Base-by-base conservation (phyloP, 495 filamentous ascomycete genomes). In the Xylaria nigripes region DNA sequence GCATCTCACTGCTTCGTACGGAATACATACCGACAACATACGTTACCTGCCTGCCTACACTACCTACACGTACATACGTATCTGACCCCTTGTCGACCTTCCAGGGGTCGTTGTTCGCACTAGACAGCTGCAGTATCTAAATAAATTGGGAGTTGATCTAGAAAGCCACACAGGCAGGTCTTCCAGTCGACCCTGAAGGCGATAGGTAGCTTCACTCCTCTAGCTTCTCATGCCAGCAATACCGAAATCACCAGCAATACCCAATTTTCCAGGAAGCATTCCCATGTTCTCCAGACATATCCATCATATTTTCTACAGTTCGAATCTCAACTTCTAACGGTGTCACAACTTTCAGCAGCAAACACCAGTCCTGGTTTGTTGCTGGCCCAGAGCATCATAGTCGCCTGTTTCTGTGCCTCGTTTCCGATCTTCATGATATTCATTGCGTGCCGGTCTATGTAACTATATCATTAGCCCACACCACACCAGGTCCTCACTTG, bases 21-120 rank as follows among this genome's bases (percentile, higher is more conserved):
- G 15, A n/a, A n/a, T n/a, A n/a, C n/a, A n/a, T n/a, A n/a, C n/a
- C n/a, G n/a, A n/a, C n/a, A n/a, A n/a, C n/a, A n/a, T n/a, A n/a
- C n/a, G n/a, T n/a, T 29, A 29, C 27, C 27, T 29, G 9, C 9
- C 27, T n/a, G n/a, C n/a, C n/a, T n/a, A 29, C 27, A n/a, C n/a
- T n/a, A n/a, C n/a, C n/a, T n/a, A n/a, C n/a, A n/a, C n/a, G n/a
- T n/a, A n/a, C n/a, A n/a, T 29, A 29, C 27, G 9, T 29, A 29
- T 29, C 27, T 40, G 36, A 40, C 36, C 36, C n/a, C 36, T 40
- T 16, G 36, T 40, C 36, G 15, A 40, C 44, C 18, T 44, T 45
- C 23, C 34, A 54, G 51, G 51, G 51, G 43, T 40, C 51, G 43
- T 38, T 43, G 49, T 24, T 23, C 41, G 50, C 50, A 42, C 50